Conservation (phyloP, 352 stramenopile genomes). For the Globisporangium alternatum region DNA sequence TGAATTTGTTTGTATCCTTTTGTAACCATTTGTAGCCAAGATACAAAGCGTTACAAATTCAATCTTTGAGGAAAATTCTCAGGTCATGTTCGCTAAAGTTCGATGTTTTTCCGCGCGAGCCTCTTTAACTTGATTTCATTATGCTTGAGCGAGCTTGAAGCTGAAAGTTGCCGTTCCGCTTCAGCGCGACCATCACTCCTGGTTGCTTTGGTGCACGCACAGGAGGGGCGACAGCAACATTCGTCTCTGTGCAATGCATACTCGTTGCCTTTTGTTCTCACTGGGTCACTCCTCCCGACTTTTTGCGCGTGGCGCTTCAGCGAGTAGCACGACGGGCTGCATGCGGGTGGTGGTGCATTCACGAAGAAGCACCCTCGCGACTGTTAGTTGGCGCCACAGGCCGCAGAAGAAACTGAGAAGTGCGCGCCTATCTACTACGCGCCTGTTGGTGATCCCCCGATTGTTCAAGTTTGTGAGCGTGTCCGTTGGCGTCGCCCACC, state of each 20-base stretch:
- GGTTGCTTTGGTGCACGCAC: background rate
- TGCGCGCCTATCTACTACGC: too few relatives aligned
- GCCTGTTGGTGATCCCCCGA: background rate
- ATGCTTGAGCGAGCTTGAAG: constrained; percentile 5
- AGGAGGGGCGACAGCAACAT: constrained; percentile 5
- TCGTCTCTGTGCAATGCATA: background rate
- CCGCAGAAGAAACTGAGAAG: background rate
- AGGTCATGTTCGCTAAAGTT: background rate
- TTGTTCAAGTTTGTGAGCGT: background rate
- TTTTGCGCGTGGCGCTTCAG: constrained; percentile 7
- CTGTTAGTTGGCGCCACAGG: background rate
- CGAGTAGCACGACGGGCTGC: background rate
- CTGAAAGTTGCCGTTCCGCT: constrained; percentile 8
- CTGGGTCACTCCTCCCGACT: background rate
- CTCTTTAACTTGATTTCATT: constrained; percentile 4
- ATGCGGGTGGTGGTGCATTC: constrained; percentile 2
- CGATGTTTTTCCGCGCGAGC: background rate
- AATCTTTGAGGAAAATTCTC: background rate
- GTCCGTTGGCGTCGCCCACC: background rate
- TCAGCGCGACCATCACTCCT: constrained; percentile 12
- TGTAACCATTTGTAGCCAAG: constrained; percentile 7
- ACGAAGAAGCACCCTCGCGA: background rate
- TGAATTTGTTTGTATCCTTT: background rate
- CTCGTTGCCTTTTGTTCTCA: constrained; percentile 10
- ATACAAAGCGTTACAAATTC: constrained; percentile 4